Conservation (phyloP, 2,329 filamentous ascomycete genomes). For the Monilinia laxa region DNA sequence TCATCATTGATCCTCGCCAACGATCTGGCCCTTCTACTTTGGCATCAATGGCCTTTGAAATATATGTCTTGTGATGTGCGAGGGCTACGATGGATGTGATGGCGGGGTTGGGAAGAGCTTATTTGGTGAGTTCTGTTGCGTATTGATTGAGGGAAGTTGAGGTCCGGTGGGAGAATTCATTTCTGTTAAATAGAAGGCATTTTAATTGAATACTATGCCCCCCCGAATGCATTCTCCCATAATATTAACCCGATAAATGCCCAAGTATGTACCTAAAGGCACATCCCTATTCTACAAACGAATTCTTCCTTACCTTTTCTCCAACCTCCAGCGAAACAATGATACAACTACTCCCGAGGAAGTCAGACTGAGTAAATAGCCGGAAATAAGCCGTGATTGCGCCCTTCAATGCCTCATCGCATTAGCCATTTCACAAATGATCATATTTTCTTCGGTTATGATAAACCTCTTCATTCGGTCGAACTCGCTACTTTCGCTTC, state of each 20-base stretch:
- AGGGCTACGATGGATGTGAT: too few relatives aligned
- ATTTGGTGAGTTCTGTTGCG: too few relatives aligned
- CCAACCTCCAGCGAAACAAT: not conserved
- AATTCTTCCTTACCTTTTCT: not conserved
- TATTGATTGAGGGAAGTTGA: too few relatives aligned
- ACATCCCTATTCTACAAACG: not conserved
- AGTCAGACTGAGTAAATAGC: not conserved
- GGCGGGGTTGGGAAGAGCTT: too few relatives aligned
- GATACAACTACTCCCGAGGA: not conserved
- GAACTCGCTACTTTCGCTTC: not conserved
- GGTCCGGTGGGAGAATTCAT: too few relatives aligned
- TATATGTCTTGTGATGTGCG: too few relatives aligned
- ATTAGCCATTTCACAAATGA: constrained; percentile 1
- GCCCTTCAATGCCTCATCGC: not conserved
- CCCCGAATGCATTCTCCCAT: not conserved
- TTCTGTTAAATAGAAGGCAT: too few relatives aligned
- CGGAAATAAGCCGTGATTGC: not conserved
- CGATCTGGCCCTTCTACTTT: too few relatives aligned
- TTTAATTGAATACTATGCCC: too few relatives aligned
- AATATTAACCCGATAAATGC: not conserved
- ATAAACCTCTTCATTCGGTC: constrained; percentile 6
- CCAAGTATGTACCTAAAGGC: too few relatives aligned
- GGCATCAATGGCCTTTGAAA: too few relatives aligned
- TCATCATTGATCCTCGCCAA: too few relatives aligned
- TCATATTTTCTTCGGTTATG: not conserved